Base-by-base conservation (phyloP, 2,329 filamentous ascomycete species). In the Alternaria metachromatica region DNA sequence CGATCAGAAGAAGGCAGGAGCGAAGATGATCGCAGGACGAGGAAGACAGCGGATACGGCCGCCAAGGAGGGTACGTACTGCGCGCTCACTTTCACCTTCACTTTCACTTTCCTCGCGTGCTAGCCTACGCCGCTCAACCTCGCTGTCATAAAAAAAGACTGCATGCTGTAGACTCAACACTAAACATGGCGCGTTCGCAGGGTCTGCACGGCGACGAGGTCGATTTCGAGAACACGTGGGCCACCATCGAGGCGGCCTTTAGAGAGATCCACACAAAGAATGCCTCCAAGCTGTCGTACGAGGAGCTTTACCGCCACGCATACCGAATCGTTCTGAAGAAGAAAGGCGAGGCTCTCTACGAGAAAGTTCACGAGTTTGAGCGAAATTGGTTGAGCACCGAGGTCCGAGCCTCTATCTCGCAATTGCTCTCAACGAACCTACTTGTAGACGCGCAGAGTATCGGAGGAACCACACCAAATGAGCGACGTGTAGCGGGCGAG, bases 241-340 rank as follows among this genome's bases (percentile, higher is more conserved):
- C 85, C 13, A 88, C 89, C 48, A 87, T 99, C 8, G 86, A 89
- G 49, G 87, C 89, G 51, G 94, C 95, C 5, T 87, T 99, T 56
- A 86, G 84, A 60, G 92, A 97, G 76, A 98, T 99, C 55, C 94
- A 98, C 82, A 92, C 89, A 62, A 94, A 96, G 79, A 96, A 97
- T 78, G 94, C 94, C 64, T 96, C 94, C 10, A 86, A 87, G 15
- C 87, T 99, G 3, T 97, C 94, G 1, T 99, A 97, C 82, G 96
- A 99, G 80, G 92, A 97, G 75, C 87, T 99, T 1, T 99, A 99
- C 82, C 91, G 96, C 62, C 92, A 92, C 58, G 92, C 93, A 6
- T 99, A 99, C 82, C 95, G 96, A 79, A 92, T 98, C 20, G 95
- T 98, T 1, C 83, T 97, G 37, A 92, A 91, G 80, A 96, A 95